phyloP scores from a whole-genome alignment of 2,329 filamentous ascomycete species.

The Neofusicoccum ribis region DNA sequence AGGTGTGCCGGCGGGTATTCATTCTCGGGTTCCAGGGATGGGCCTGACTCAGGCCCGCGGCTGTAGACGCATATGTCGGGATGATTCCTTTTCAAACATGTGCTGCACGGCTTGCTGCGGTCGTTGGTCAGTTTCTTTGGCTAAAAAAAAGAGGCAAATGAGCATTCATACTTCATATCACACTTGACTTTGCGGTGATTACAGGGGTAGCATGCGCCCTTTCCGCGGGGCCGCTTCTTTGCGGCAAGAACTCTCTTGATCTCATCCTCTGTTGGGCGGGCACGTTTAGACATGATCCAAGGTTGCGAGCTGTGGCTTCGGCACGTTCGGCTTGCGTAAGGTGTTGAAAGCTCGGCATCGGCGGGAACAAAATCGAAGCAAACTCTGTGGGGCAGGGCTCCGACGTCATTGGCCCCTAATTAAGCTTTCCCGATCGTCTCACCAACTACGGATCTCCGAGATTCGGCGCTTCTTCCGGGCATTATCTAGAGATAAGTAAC shows the following conservation, averaged over 20 bases:
- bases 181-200: constrained; percentile 17
- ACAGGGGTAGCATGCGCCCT: constrained; percentile 14
- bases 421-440: too few species aligned
- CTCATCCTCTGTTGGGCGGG: not conserved
- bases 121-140: not conserved
- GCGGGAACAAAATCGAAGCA: not conserved
- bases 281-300: not conserved
- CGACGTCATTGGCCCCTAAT: not conserved
- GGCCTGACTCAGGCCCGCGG: not conserved
- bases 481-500: too few species aligned
- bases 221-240: constrained; percentile 11
- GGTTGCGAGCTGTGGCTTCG: not conserved
- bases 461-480: too few species aligned
- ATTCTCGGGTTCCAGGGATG: not conserved
- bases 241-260: not conserved
- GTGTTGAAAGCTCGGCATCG: not conserved
- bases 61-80: constrained; percentile 13
- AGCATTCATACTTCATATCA: constrained; percentile 6
- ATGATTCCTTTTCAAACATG: not conserved
- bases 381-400: not conserved
- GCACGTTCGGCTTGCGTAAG: not conserved
- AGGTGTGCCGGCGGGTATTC: not conserved
- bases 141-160: not conserved
- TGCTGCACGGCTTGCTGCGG: not conserved
- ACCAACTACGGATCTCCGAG: too few species aligned